Percentiles rank a stretch among this genome's conserved stretches.
Conservation (phyloP, 345 rosid species). For the Murraya paniculata region DNA sequence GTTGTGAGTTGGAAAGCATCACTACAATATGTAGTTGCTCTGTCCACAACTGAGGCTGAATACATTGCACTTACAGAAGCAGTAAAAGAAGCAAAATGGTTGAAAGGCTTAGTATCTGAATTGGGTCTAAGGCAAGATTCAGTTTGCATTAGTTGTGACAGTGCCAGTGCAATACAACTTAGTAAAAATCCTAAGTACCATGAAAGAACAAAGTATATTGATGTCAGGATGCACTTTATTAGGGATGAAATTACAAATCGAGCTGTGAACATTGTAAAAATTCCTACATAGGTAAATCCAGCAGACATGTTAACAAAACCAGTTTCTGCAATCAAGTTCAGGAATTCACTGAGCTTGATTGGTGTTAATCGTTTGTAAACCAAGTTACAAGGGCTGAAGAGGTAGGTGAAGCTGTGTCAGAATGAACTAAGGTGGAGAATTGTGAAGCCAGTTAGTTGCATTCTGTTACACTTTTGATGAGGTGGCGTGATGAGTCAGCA, state of each 20-base stretch:
- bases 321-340: background rate
- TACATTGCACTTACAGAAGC: background rate
- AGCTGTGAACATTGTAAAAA: accelerated
- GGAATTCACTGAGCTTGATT: too few relatives aligned
- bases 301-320: background rate
- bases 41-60: background rate
- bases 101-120: background rate
- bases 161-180: background rate
- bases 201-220: background rate
- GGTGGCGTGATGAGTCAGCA: too few relatives aligned
- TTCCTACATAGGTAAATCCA: background rate
- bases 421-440: too few relatives aligned
- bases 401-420: too few relatives aligned
- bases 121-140: accelerated
- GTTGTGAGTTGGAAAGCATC: background rate
- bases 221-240: background rate
- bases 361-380: background rate
- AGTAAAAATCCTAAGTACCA: background rate
- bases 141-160: background rate
- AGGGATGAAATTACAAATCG: background rate
- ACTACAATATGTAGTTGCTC: accelerated
- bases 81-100: background rate
- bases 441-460: too few relatives aligned
- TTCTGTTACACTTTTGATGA: too few relatives aligned
- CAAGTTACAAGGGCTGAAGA: too few relatives aligned